A percentile compares a stretch with the other conserved stretches of the same genome.
phyloP scores from a whole-genome alignment of 176 grass and related monocot genomes.

The Carex kokanica region DNA sequence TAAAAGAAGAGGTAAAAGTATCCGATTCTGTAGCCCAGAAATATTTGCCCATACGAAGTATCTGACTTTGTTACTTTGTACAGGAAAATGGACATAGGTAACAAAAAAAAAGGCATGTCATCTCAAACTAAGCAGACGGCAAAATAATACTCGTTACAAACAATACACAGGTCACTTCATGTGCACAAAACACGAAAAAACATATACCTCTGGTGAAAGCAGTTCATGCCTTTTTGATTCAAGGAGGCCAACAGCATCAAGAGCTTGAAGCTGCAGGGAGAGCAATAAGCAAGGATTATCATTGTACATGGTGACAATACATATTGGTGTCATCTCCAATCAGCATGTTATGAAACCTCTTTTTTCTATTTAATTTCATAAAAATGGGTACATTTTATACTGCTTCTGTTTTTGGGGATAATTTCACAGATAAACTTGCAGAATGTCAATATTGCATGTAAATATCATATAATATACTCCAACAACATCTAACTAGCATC shows the following conservation, averaged over 20 bases:
- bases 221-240: conserved; percentile 39
- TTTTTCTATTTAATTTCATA: not conserved
- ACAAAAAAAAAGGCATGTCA: not conserved
- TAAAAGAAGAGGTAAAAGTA: not conserved
- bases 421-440: not conserved
- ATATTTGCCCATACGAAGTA: not conserved
- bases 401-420: not conserved
- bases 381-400: not conserved
- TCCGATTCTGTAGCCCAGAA: not conserved
- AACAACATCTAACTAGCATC: not conserved
- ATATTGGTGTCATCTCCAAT: not conserved
- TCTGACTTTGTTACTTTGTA: not conserved
- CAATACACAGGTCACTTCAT: conserved; percentile 11
- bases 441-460: not conserved
- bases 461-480: not conserved
- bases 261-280: conserved; percentile 53
- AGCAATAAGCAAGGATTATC: conserved; percentile 15
- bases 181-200: not conserved
- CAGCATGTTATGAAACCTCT: not conserved
- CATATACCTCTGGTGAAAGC: conserved; percentile 43
- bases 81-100: not conserved
- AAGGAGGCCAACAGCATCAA: conserved; percentile 57
- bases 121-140: not conserved
- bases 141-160: not conserved
- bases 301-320: not conserved